These are phyloP conservation scores for Pulveroboletus sp. DNA, from an alignment of 768 basidiomycete genomes.

Conservation along the genomic window DNA sequence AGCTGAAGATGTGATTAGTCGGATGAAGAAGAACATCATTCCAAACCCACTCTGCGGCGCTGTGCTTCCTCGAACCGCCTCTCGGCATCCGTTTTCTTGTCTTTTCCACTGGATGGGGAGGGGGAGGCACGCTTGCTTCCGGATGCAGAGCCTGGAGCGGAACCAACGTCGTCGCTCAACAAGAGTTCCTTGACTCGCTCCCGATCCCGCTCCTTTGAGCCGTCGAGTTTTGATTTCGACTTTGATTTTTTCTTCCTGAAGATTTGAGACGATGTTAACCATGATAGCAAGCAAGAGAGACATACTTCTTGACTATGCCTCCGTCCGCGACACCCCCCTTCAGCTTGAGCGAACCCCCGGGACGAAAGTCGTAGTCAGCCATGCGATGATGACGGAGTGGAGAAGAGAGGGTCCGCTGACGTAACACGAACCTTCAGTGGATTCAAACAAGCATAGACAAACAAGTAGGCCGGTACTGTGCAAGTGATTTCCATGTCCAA, in stretches of 20 bases:
- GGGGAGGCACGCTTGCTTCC: slow-evolving; percentile 63
- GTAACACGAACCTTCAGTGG: slow-evolving; percentile 22
- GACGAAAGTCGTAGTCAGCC: slow-evolving; percentile 82
- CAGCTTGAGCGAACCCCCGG: slow-evolving; percentile 85
- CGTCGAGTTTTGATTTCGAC: slow-evolving; percentile 56
- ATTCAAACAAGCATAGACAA: slow-evolving; percentile 24
- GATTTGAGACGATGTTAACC: slow-evolving; percentile 7
- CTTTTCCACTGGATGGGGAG: slow-evolving; percentile 42
- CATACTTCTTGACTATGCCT: slow-evolving; percentile 80
- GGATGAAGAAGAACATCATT: not conserved
- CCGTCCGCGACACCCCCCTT: slow-evolving; percentile 80
- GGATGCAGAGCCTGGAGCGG: slow-evolving; percentile 41
- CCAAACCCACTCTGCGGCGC: slow-evolving; percentile 60
- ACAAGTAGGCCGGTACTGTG: slow-evolving; percentile 15
- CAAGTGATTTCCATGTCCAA: slow-evolving; percentile 13
- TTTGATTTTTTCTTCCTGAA: slow-evolving; percentile 81
- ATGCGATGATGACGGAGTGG: slow-evolving; percentile 37
- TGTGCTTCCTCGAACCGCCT: slow-evolving; percentile 86
- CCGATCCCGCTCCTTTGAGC: slow-evolving; percentile 41
- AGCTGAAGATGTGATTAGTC: slow-evolving; percentile 45
- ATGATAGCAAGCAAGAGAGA: slow-evolving; percentile 2
- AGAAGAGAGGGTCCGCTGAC: slow-evolving; percentile 25
- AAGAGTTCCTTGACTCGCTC: slow-evolving; percentile 46
- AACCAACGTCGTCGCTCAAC: slow-evolving; percentile 44
- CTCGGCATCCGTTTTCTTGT: slow-evolving; percentile 82